These are phyloP conservation scores for Fusarium sterilihyphosum DNA, from an alignment of 2,329 filamentous ascomycete species.

Conservation along the genomic window DNA sequence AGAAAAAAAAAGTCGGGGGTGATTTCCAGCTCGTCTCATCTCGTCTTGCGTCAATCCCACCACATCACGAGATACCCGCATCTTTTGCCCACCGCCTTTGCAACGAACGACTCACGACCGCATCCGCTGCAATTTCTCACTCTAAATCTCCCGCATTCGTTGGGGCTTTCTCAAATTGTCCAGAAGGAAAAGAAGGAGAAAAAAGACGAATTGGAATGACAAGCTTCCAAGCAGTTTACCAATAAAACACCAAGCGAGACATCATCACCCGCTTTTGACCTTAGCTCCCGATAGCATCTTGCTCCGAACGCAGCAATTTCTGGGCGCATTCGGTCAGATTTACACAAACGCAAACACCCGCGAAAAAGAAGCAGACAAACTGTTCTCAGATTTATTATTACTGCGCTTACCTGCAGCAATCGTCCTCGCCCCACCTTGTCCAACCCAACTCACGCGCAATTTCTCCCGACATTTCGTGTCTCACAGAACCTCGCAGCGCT, in stretches of 20 bases:
- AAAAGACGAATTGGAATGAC: conserved; percentile 2
- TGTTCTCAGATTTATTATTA: conserved; percentile 8
- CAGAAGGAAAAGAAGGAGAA: conserved; percentile 31
- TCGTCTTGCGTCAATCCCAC: not conserved
- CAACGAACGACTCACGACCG: conserved; percentile 12
- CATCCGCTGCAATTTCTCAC: conserved; percentile 16
- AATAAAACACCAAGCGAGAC: conserved; percentile 25
- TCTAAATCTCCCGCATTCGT: not conserved
- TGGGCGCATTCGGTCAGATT: conserved; percentile 14
- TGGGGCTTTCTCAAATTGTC: not conserved
- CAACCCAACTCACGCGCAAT: conserved; percentile 12
- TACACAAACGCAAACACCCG: conserved; percentile 14
- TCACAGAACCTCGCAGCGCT: conserved; percentile 17
- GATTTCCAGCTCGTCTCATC: not conserved
- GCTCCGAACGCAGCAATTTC: conserved; percentile 8
- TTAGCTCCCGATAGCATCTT: conserved; percentile 7
- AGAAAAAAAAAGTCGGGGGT: not conserved
- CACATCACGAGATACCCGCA: conserved; percentile 33
- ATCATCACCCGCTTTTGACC: conserved; percentile 4
- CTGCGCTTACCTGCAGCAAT: conserved; percentile 33
- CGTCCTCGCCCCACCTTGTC: conserved; percentile 18
- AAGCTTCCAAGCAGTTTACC: not conserved
- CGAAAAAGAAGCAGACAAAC: not conserved
- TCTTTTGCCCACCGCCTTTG: conserved; percentile 31
- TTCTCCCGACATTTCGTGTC: conserved; percentile 15